These are phyloP conservation scores for Ceratobasidium sp. DNA, from an alignment of 1,284 basidiomycete species.

Conservation along the genomic window DNA sequence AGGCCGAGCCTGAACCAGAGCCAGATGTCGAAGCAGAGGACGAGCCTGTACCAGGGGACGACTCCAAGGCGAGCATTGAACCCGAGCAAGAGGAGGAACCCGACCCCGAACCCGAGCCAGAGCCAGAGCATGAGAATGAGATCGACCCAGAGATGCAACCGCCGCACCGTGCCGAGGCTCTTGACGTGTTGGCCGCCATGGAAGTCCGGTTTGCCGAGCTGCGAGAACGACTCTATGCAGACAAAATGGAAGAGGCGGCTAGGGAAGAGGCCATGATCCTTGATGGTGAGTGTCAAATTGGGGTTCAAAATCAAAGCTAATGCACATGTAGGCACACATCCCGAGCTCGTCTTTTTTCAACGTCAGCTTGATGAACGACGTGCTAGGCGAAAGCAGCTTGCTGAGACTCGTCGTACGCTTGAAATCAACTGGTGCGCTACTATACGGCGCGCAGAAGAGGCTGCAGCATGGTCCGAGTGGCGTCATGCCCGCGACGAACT, in stretches of 20 bases:
- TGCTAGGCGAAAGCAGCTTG: constrained; percentile 75
- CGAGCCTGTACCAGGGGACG: constrained; percentile 47
- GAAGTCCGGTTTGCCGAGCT: constrained; percentile 80
- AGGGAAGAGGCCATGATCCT: constrained; percentile 76
- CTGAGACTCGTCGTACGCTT: constrained; percentile 69
- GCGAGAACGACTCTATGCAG: constrained; percentile 75
- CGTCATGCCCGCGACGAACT: constrained; percentile 74
- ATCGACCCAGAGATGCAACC: constrained; percentile 72
- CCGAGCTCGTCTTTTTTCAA: constrained; percentile 81
- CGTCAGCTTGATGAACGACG: constrained; percentile 73
- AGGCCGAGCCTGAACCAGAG: constrained; percentile 49
- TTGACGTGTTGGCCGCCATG: constrained; percentile 76
- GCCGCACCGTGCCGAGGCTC: constrained; percentile 76
- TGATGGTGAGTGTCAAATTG: constrained; percentile 59
- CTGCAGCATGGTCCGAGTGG: constrained; percentile 78
- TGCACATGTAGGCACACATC: constrained; percentile 68
- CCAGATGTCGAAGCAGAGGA: constrained; percentile 49
- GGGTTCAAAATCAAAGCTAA: background rate
- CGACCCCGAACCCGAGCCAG: constrained; percentile 50
- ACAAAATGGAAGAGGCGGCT: constrained; percentile 80
- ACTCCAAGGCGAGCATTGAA: constrained; percentile 45
- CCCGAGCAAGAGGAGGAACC: constrained; percentile 46
- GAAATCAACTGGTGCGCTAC: constrained; percentile 65
- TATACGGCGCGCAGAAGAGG: constrained; percentile 66
- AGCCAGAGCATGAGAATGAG: constrained; percentile 57